phyloP scores from a whole-genome alignment of 805 yeast species.

The Teunomyces pallodes region DNA sequence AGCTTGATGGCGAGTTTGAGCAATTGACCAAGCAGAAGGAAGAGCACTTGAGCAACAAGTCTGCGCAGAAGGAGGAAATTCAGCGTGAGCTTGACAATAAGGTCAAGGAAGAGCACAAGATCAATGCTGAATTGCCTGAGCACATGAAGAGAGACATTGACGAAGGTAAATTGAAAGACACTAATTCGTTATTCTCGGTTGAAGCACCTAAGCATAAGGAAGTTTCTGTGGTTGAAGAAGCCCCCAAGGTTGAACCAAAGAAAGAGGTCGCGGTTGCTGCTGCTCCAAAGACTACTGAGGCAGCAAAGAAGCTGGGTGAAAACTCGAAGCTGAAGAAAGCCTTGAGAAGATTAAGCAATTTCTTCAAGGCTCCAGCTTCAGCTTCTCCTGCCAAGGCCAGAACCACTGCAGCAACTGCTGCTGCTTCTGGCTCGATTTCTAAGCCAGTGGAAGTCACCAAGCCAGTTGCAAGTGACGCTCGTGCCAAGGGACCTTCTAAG shows the following conservation, averaged over 20 bases:
- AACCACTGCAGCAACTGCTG: background rate
- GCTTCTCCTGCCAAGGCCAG: slow-evolving; percentile 7
- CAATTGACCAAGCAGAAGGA: slow-evolving; percentile 41
- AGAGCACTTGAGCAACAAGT: slow-evolving; percentile 35
- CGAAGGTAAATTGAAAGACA: slow-evolving; percentile 36
- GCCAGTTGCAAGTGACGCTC: background rate
- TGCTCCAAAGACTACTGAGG: slow-evolving; percentile 6
- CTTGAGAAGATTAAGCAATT: slow-evolving; percentile 19
- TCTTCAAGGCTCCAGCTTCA: slow-evolving; percentile 12
- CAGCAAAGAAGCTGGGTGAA: slow-evolving; percentile 3
- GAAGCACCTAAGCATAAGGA: slow-evolving; percentile 18
- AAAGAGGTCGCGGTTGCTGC: slow-evolving; percentile 7
- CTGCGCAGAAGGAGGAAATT: slow-evolving; percentile 33
- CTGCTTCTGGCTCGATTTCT: background rate
- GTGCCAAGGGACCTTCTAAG: slow-evolving; percentile 1
- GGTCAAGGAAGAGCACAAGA: slow-evolving; percentile 47
- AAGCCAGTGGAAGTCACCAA: slow-evolving; percentile 1
- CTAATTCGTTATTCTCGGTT: slow-evolving; percentile 37
- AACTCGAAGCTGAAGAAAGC: slow-evolving; percentile 8
- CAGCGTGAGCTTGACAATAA: slow-evolving; percentile 26
- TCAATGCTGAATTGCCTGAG: slow-evolving; percentile 51
- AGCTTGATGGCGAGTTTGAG: slow-evolving; percentile 42
- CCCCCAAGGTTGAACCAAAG: slow-evolving; percentile 9
- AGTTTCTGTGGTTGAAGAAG: slow-evolving; percentile 9
- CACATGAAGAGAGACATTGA: slow-evolving; percentile 43